These are phyloP conservation scores for Carex cristatella DNA, from an alignment of 176 grass and related monocot genomes.

Conservation along the genomic window DNA sequence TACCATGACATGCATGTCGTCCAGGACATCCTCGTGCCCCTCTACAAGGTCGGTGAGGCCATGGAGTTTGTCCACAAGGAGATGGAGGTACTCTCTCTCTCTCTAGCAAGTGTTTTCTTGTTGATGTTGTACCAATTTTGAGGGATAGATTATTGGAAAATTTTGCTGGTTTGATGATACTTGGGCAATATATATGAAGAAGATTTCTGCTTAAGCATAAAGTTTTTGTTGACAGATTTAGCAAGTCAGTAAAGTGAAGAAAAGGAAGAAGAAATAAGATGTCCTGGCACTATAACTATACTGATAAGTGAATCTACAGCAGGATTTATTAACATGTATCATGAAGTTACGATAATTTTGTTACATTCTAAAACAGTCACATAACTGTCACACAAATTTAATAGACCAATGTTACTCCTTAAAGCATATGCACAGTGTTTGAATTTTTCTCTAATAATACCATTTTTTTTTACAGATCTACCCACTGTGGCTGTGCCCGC, in stretches of 20 bases:
- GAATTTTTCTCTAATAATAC: background rate
- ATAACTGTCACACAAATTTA: background rate
- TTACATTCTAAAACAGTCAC: background rate
- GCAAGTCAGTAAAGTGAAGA: background rate
- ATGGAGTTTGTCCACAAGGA: slow-evolving; percentile 74
- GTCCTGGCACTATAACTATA: background rate
- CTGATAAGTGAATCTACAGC: background rate
- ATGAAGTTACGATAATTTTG: background rate
- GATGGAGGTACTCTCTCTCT: slow-evolving; percentile 59
- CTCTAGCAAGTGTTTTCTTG: background rate
- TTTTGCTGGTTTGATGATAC: background rate
- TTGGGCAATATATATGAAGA: background rate
- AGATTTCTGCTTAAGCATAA: background rate
- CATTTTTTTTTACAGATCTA: slow-evolving; percentile 44
- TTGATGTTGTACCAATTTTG: slow-evolving; percentile 8
- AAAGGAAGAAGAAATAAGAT: background rate
- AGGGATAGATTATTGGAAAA: background rate
- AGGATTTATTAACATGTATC: background rate
- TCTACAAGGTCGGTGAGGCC: slow-evolving; percentile 89
- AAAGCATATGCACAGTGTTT: background rate
- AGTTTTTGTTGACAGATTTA: background rate
- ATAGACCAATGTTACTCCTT: background rate
- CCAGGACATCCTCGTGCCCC: slow-evolving; percentile 80
- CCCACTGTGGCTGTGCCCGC: slow-evolving; percentile 85
- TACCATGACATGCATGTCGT: slow-evolving; percentile 97